Base-by-base conservation (phyloP, 768 basidiomycete species). In the Termitomyces sp. region DNA sequence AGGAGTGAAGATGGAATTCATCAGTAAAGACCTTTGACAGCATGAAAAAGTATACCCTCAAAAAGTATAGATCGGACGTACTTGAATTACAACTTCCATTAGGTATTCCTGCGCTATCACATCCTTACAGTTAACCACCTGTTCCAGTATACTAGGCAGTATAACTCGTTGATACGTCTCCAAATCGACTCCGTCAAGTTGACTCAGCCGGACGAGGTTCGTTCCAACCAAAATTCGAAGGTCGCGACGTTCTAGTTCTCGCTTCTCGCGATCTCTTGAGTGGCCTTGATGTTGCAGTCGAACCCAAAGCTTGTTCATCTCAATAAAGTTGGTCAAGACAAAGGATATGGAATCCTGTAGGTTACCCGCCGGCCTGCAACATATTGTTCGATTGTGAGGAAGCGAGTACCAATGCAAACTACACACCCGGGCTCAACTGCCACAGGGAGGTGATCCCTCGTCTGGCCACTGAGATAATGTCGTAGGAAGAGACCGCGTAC, bases 281-380 rank as follows among this genome's bases (percentile, higher is more conserved):
- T 98, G 95, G 0, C 96, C 97, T 68, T 96, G 93, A 68, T 99
- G 97, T 72, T 98, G 97, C 12, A 98, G 81, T 43, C 97, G 91
- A 3, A 99, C 96, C 97, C 97, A 98, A 26, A 98, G 87, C 71
- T 98, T 99, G 82, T 98, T 98, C 96, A 98, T 99, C 70, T 99
- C 97, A 70, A 99, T 93, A 68, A 99, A 98, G 73, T 98, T 98
- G 61, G 95, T 98, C 60, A 99, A 81, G 43, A 98, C 95, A 70
- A 98, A 98, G 3, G 85, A 85, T 62, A 93, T 96, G 1, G 95
- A 98, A 73, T 99, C 97, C 74, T 95, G 89, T 2, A 99, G 79
- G 69, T 94, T 92, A 50, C 96, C 97, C 50, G 77, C 72, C 16
- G 95, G 91, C 18, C 95, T 97, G 57, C 14, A 58, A n/a, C 30